phyloP scores from a whole-genome alignment of 192 early-diverging fungal genomes.

The Backusella westeae region DNA sequence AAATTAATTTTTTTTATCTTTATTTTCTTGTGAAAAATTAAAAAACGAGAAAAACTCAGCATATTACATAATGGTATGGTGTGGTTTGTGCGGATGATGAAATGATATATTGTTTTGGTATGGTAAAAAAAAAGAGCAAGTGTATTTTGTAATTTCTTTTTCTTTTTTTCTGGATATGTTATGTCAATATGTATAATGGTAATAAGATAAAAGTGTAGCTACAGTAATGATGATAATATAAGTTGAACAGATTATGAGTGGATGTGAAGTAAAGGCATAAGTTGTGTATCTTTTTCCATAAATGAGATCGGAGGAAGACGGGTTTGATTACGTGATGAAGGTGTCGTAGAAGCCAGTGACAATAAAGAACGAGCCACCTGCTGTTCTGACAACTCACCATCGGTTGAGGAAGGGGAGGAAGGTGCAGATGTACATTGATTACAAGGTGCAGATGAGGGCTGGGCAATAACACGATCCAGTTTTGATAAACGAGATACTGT shows the following conservation, averaged over 20 bases:
- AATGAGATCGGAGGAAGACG: slow-evolving; percentile 15
- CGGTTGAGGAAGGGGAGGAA: not conserved
- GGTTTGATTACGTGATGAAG: not conserved
- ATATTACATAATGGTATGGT: not conserved
- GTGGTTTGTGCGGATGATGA: slow-evolving; percentile 9
- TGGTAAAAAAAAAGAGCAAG: not conserved
- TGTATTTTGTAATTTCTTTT: not conserved
- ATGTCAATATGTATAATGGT: slow-evolving; percentile 1
- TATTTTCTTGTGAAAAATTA: slow-evolving; percentile 3
- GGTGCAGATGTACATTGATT: slow-evolving; percentile 2
- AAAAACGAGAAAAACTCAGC: not conserved
- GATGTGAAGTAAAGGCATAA: slow-evolving; percentile 4
- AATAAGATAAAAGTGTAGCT: not conserved
- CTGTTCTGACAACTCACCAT: slow-evolving; percentile 10
- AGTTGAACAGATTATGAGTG: not conserved
- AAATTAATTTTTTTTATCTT: slow-evolving; percentile 7
- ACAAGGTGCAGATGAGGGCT: not conserved
- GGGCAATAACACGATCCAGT: slow-evolving; percentile 31
- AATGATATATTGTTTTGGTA: not conserved
- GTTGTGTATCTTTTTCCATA: slow-evolving; percentile 2
- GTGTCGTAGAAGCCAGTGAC: slow-evolving; percentile 6
- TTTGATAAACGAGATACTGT: slow-evolving; percentile 48
- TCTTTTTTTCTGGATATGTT: slow-evolving; percentile 2
- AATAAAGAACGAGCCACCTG: slow-evolving; percentile 21
- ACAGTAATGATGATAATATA: not conserved